Base-by-base conservation (phyloP, 2,329 filamentous ascomycete species). In the Epichloe aotearoae region DNA sequence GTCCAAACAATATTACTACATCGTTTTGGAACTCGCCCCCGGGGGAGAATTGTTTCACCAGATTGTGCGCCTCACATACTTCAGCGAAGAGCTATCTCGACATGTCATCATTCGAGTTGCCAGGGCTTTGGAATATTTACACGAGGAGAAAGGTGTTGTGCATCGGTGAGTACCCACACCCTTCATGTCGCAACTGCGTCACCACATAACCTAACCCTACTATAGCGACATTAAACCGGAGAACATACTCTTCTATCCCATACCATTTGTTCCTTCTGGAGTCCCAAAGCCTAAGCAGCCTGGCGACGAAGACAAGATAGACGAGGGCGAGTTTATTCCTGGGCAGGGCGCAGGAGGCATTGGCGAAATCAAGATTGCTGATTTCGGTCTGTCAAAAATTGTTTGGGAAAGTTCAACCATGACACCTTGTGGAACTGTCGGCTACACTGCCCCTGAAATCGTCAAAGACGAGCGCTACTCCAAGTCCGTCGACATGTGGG, bases 401-500 rank as follows among this genome's bases (percentile, higher is more conserved):
- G 88, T 98, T 15, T 98, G 93, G 93, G 93, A 97, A 61, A 93
- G 82, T 59, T 87, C 95, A 64, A 98, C 93, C 10, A 97, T 96
- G 88, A 98, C 93, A 3, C 93, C 93, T n/a, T 98, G 93, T 66
- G 93, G 93, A 52, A 98, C 93, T 0, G 93, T 97, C 52, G 93
- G 93, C 42, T 98, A 98, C 70, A 97, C 93, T 4, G 93, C 93
- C 3, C 93, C 93, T 7, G 93, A 98, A 65, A 98, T 98, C 55
- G 93, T 98, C 65, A 97, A 97, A 70, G 93, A 98, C 68, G 93
- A 98, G 70, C 82, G 90, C 20, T 98, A 98, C 68, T 97, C 91
- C 38, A 98, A 97, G 74, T 94, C 88, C 48, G 93, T 98, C 44
- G 93, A 98, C 63, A 98, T 98, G 93, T 98, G 93, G 93, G 93